phyloP scores from a whole-genome alignment of 1,284 basidiomycete genomes.

The Amylostereum areolatum region DNA sequence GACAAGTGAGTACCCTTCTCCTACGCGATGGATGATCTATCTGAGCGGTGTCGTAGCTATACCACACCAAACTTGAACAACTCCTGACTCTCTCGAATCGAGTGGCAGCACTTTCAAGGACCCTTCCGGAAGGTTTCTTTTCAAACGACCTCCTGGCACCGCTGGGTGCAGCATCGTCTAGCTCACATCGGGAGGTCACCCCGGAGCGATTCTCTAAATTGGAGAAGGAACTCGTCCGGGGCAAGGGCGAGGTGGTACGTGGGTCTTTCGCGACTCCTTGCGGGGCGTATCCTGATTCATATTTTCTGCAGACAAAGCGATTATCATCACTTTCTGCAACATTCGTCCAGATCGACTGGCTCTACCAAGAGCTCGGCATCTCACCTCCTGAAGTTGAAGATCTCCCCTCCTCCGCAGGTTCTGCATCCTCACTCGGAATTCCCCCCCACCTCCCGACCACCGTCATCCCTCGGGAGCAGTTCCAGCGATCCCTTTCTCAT shows the following conservation, averaged over 20 bases:
- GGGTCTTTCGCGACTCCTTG: not conserved
- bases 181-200: constrained; percentile 58
- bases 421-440: constrained; percentile 30
- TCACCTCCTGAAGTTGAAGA: constrained; percentile 46
- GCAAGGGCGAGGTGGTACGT: constrained; percentile 75
- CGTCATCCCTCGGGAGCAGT: constrained; percentile 30
- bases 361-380: constrained; percentile 76
- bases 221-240: constrained; percentile 75
- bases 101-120: constrained; percentile 48
- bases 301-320: constrained; percentile 50
- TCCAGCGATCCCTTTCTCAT: constrained; percentile 45
- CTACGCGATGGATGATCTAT: not conserved
- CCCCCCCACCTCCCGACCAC: constrained; percentile 30
- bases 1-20: constrained; percentile 49
- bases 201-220: constrained; percentile 71
- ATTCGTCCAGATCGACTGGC: constrained; percentile 71
- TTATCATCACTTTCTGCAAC: constrained; percentile 55
- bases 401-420: constrained; percentile 34
- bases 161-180: constrained; percentile 30
- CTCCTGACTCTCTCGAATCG: constrained; percentile 59
- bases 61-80: constrained; percentile 77
- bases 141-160: constrained; percentile 49
- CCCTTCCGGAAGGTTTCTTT: constrained; percentile 59
- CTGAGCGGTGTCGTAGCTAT: constrained; percentile 38
- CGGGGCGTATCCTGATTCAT: constrained; percentile 6